Evolutionary conservation across 1,139 yeast genomes (phyloP), one percentile per base, ranked within the genome.

Genomic region (Debaryomyces udenii): DNA sequence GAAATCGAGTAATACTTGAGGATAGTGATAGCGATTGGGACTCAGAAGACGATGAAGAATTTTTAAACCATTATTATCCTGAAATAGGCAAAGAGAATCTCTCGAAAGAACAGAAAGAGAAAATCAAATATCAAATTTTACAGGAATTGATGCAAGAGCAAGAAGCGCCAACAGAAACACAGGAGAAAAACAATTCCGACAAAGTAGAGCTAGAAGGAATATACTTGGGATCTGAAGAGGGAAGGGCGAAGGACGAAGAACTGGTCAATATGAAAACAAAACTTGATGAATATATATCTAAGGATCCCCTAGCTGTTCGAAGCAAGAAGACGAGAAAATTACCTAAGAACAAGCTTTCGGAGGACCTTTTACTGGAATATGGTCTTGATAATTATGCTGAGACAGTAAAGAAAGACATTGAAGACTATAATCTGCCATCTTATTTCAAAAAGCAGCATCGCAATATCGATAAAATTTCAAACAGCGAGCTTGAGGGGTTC

Each of bases 1-100:
- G 49, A 24, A 28, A 15, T 15, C 37, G 17, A 34, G 51, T 60
- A 10, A 45, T 52, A n/a, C 54, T 63, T 38, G 57, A 61, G 20
- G 73, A 66, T 43, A 59, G 64, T 3, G 73, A 66, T 44, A 62
- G 61, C 39, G 75, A 69, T 36, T 72, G 75, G 75, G 75, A 70
- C 45, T 64, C 73, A 1, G 76, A 71, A 9, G 59, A 65, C 9
- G 78, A 72, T 46, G 76, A 72, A 27, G 74, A 65, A 16, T 56
- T 73, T 27, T 57, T 73, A 32, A 64, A 64, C 45, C 70, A 69
- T 40, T 70, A 69, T 48, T 72, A 69, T 47, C 78, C 78, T 0
- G 61, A 62, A 39, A 50, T 72, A n/a, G 65, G 70, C 1, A 68
- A 65, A 14, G 41, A 46, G 1, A 65, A 62, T 28, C 53, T 70